Evolutionary conservation across 75 land plant genomes (phyloP), one percentile per base, ranked within the genome.

Genomic region (Sequoia sempervirens): DNA sequence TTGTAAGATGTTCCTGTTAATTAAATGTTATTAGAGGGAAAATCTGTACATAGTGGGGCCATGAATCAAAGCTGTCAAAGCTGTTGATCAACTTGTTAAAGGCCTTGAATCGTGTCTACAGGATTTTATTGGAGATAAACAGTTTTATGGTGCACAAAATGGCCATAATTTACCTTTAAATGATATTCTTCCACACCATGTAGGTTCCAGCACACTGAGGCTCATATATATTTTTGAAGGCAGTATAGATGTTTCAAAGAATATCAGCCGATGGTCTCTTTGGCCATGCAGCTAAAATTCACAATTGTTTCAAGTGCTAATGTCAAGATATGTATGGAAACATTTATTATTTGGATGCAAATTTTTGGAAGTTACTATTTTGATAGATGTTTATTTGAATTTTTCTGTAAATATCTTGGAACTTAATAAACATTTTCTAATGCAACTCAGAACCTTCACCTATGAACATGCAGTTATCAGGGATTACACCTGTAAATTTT

Each of bases 251-350:
- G 36, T 70, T 30, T 70, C 32, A 32, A 70, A 70, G 73, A 70
- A 32, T 70, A 70, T 70, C 36, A 70, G 73, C 4, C 11, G 73
- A 70, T 70, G 36, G 73, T 10, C 3, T 32, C 36, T 30, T 70
- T 8, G 15, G 36, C 37, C 73, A 70, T 70, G 73, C 12, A 32
- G 73, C 36, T 30, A 32, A 70, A 70, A 70, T 70, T 70, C 13
- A 32, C 73, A 70, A 70, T 70, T 70, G 12, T 70, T 70, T 30
- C 73, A 70, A 70, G 73, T 70, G 73, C 36, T 70, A 70, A 70
- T 70, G 15, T 12, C 73, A 70, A 70, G 36, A 70, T 32, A 70
- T 70, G 32, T 70, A 30, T 70, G 73, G 73, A 30, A 70, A 11
- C 32, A 70, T 11, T 70, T 70, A 9, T 70, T 32, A 32, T 30